These are phyloP conservation scores for Sarocladiaceae sp. DNA, from an alignment of 2,329 filamentous ascomycete genomes.

Conservation along the genomic window DNA sequence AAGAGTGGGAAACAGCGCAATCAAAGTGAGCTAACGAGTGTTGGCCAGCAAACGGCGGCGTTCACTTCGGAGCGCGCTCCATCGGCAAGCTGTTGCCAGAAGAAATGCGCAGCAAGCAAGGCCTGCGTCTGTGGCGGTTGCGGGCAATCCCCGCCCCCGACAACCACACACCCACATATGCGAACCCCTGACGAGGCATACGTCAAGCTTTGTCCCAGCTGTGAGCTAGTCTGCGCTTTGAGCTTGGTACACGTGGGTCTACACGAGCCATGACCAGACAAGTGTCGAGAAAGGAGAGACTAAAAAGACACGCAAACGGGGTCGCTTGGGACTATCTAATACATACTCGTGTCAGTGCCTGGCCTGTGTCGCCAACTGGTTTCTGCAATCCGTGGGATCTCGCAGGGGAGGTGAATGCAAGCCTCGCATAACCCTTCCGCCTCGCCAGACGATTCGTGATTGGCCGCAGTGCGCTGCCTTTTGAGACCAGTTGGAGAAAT, in stretches of 20 bases:
- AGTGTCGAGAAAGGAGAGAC: neutral
- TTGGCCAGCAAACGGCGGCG: constrained; percentile 4
- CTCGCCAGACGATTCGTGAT: no score
- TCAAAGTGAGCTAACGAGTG: no score
- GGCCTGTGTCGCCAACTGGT: no score
- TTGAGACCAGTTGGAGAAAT: neutral
- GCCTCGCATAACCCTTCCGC: neutral
- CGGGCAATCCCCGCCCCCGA: neutral
- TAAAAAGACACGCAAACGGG: constrained; percentile 7
- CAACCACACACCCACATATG: neutral
- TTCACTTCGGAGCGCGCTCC: no score
- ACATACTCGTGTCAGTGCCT: no score
- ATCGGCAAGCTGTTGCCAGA: no score
- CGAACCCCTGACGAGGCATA: constrained; percentile 7
- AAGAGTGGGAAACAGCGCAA: constrained; percentile 1
- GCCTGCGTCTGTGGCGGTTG: neutral
- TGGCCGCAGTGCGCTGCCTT: no score
- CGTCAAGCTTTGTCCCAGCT: constrained; percentile 3
- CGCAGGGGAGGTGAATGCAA: neutral
- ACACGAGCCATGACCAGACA: neutral
- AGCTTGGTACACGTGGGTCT: constrained; percentile 5
- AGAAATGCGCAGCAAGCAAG: neutral
- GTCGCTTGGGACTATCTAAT: no score
- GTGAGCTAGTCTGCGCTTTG: neutral
- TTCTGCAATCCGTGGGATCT: no score